Conservation (phyloP, 2,329 filamentous ascomycete species). For the Sclerotinia trifoliorum region DNA sequence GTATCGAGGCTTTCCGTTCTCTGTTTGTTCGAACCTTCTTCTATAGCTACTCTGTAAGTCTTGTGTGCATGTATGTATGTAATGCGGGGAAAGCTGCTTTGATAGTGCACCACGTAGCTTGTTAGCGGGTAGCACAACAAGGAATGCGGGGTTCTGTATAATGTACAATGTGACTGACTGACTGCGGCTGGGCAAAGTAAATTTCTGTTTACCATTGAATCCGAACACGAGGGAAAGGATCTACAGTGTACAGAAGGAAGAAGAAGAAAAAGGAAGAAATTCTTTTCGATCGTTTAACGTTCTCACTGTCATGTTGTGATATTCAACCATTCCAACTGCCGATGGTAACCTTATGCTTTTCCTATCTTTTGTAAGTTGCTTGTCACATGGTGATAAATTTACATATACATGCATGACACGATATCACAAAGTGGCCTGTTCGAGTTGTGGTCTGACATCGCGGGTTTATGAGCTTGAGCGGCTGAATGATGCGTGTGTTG, state of each 20-base stretch:
- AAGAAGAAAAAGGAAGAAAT: too few relatives aligned
- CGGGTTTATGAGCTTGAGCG: background rate
- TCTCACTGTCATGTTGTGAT: too few relatives aligned
- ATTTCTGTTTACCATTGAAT: too few relatives aligned
- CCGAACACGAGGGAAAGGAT: too few relatives aligned
- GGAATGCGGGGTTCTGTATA: slow-evolving; percentile 7
- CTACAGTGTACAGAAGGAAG: too few relatives aligned
- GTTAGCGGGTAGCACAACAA: background rate
- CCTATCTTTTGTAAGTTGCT: too few relatives aligned
- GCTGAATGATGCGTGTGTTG: background rate
- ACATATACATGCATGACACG: background rate
- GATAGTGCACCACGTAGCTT: background rate
- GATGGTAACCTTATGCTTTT: background rate
- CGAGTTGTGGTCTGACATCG: slow-evolving; percentile 1
- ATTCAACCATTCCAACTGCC: too few relatives aligned
- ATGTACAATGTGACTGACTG: too few relatives aligned
- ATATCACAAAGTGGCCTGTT: background rate
- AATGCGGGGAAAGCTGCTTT: slow-evolving; percentile 7
- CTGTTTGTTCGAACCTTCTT: too few relatives aligned
- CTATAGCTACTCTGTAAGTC: background rate
- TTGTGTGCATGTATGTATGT: background rate
- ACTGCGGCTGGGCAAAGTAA: too few relatives aligned
- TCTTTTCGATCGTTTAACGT: too few relatives aligned
- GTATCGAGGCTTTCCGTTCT: slow-evolving; percentile 1
- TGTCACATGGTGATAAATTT: background rate